Base-by-base conservation (phyloP, 352 stramenopile genomes). In the Phytopythium cucurbitacearum region DNA sequence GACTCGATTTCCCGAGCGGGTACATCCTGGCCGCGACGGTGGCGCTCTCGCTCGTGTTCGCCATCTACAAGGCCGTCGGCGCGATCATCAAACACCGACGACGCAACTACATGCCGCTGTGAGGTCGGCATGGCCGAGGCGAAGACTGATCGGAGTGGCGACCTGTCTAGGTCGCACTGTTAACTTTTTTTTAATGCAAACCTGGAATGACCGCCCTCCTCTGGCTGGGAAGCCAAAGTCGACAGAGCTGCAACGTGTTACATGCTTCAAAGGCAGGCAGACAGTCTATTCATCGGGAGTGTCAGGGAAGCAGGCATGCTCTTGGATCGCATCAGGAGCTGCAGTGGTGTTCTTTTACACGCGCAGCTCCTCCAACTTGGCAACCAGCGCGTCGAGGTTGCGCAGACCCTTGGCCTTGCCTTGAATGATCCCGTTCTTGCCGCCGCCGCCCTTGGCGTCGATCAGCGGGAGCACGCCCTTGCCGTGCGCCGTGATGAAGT, bases 391-490 rank as follows among this genome's bases (percentile, higher is more conserved):
- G 34, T 69, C 54, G 4, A 88, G 40, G n/a, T 86, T 83, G 21
- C 55, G 48, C 37, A 92, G 49, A 1, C 55, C 58, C 56, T 87
- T 85, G 8, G 77, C 81, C 62, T 93, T 93, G 34, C 85, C 85
- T 59, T 95, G 85, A 39, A 93, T 73, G 15, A 90, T 57, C 6
- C 80, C 74, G 51, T 81, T 82, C 59, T 89, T 91, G 44, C 80
- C 80, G 36, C 80, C 78, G 6, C 84, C 84, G 33, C 84, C 81
- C 47, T 91, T 92, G 47, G 69, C 84, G 9, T 84, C 78, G 48
- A 94, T 88, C 10, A 83, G 52, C 4, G 69, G 68, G 36, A 79
- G 70, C 39, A 85, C 66, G 40, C 59, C 65, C 48, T 73, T 81
- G 37, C 76, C 82, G 52, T 90, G 64, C 48, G 67, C 40, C 4